phyloP scores from a whole-genome alignment of 352 stramenopile genomes.

The Pythium volutum region DNA sequence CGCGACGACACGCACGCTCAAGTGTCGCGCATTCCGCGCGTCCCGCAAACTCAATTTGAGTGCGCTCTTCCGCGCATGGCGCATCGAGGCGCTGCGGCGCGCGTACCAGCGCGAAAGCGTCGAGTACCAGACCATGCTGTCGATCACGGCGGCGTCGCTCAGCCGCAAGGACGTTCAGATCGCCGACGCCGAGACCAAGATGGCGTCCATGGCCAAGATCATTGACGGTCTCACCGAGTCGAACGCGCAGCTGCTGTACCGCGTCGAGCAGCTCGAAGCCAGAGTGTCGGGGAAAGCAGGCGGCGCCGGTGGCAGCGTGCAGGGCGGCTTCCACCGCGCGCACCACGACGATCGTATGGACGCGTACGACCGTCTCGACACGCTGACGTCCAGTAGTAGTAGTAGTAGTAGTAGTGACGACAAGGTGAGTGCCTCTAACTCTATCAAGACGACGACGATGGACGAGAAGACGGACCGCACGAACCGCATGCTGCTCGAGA shows the following conservation, averaged over 20 bases:
- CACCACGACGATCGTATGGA: not conserved
- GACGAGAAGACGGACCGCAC: conserved; percentile 59
- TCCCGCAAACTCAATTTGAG: conserved; percentile 51
- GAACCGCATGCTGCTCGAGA: conserved; percentile 79
- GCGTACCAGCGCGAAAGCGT: conserved; percentile 74
- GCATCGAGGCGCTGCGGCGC: conserved; percentile 58
- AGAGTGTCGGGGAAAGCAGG: conserved; percentile 30
- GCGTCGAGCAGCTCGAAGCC: conserved; percentile 63
- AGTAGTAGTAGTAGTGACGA: not conserved
- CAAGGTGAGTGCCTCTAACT: not conserved
- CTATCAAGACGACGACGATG: conserved; percentile 20
- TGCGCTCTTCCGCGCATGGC: conserved; percentile 67
- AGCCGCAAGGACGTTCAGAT: conserved; percentile 78
- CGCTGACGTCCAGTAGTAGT: conserved; percentile 18
- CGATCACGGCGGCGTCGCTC: conserved; percentile 64
- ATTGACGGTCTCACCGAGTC: conserved; percentile 78
- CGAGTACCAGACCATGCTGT: conserved; percentile 83
- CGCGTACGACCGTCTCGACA: conserved; percentile 19
- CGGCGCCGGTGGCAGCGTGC: not conserved
- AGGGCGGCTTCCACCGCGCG: not conserved
- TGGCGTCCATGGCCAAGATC: conserved; percentile 68
- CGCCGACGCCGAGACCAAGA: conserved; percentile 55
- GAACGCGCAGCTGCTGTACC: conserved; percentile 61
- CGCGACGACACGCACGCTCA: conserved; percentile 56
- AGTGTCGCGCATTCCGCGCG: conserved; percentile 56